These are phyloP conservation scores for Coemansia guatemalensis DNA, from an alignment of 192 early-diverging fungal species.

Conservation along the genomic window DNA sequence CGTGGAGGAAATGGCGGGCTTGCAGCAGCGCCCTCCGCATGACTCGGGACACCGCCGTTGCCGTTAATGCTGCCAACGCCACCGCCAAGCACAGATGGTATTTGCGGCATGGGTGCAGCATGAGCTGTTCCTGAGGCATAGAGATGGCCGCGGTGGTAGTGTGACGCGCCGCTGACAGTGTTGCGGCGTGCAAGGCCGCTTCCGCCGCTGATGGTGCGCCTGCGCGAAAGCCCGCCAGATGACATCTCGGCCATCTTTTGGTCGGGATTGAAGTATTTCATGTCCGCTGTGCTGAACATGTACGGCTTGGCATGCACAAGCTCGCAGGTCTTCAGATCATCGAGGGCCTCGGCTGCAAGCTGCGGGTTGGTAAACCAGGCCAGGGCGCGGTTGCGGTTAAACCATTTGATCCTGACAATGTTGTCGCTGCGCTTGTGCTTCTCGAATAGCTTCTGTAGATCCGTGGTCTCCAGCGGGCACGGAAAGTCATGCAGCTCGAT, in stretches of 20 bases:
- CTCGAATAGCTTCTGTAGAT: conserved; percentile 45
- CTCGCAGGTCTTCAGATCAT: conserved; percentile 47
- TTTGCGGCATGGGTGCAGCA: conserved; percentile 20
- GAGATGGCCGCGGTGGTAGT: conserved; percentile 52
- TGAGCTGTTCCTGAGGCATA: conserved; percentile 23
- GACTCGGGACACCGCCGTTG: neutral
- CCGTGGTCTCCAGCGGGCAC: conserved; percentile 49
- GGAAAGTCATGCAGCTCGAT: conserved; percentile 55
- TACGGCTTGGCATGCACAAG: conserved; percentile 49
- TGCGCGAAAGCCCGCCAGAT: conserved; percentile 37
- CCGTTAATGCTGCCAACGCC: neutral
- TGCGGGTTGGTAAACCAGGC: conserved; percentile 53
- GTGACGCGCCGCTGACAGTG: conserved; percentile 55
- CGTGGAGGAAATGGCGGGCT: conserved; percentile 33
- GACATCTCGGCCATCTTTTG: conserved; percentile 31
- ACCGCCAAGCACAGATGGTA: conserved; percentile 21
- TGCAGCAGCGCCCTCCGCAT: conserved; percentile 8
- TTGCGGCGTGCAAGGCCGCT: conserved; percentile 52
- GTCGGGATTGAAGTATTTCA: conserved; percentile 55
- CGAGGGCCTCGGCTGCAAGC: conserved; percentile 43
- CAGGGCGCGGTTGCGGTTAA: conserved; percentile 54
- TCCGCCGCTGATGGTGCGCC: conserved; percentile 50
- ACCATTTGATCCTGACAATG: conserved; percentile 57
- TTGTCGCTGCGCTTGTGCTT: conserved; percentile 52
- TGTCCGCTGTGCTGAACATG: conserved; percentile 36